Percentiles rank a stretch among this genome's conserved stretches.
These are phyloP conservation scores for Fraxinus anomala DNA, from an alignment of 257 asterid genomes.

Conservation along the genomic window DNA sequence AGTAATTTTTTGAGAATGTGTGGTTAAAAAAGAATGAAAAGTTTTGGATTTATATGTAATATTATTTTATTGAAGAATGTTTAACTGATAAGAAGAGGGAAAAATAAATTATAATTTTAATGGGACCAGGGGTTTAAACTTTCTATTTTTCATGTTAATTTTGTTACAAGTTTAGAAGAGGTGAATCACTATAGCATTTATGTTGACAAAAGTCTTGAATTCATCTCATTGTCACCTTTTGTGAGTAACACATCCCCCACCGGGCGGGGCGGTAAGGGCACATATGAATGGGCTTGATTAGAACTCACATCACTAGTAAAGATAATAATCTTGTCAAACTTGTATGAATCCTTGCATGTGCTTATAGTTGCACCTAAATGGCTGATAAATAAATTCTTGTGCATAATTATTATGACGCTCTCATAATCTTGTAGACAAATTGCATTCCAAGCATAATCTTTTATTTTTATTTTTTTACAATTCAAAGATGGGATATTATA, in stretches of 20 bases:
- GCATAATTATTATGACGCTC: slow-evolving; percentile 33
- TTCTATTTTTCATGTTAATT: neutral
- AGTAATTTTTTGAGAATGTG: no score
- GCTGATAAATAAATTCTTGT: slow-evolving; percentile 38
- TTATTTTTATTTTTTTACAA: slow-evolving; percentile 14
- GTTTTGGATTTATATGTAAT: no score
- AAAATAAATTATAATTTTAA: no score
- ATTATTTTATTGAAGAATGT: no score
- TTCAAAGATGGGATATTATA: slow-evolving; percentile 49
- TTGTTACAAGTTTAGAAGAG: neutral
- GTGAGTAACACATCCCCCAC: neutral
- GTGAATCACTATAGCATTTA: neutral
- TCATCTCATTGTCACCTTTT: neutral
- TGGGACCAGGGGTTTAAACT: neutral
- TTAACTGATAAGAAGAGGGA: no score
- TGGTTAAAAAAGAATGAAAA: no score
- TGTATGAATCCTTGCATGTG: slow-evolving; percentile 75
- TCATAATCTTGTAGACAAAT: slow-evolving; percentile 42
- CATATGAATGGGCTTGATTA: slow-evolving; percentile 15
- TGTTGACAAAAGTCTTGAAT: neutral
- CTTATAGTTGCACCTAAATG: slow-evolving; percentile 56
- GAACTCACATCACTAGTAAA: slow-evolving; percentile 34
- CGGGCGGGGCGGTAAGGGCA: neutral
- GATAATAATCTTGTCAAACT: slow-evolving; percentile 42
- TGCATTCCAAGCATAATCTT: slow-evolving; percentile 48